phyloP scores from a whole-genome alignment of 441 rosid species.

The Dalechampia spathulata region DNA sequence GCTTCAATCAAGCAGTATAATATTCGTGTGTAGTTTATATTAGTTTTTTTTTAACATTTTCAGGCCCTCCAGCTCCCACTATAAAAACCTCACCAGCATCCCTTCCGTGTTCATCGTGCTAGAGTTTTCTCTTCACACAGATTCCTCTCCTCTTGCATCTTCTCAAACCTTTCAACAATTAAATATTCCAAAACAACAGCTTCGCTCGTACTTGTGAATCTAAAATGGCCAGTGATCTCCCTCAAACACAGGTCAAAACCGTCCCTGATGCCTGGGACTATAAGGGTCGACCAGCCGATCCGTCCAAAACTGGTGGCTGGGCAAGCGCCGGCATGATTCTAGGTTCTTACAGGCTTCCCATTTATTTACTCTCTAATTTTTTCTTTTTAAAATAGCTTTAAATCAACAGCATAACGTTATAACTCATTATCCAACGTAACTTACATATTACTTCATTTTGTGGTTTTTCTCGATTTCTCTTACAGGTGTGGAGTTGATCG shows the following conservation, averaged over 20 bases:
- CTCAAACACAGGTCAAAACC: constrained; percentile 40
- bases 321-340: constrained; percentile 78
- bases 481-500: constrained; percentile 67
- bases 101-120: neutral
- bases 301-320: constrained; percentile 77
- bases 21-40: no score
- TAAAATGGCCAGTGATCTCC: constrained; percentile 22
- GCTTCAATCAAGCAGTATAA: no score
- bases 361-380: neutral
- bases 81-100: neutral
- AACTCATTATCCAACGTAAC: no score
- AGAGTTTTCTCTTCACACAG: neutral
- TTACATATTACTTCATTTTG: no score
- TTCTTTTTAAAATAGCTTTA: neutral
- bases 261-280: constrained; percentile 84
- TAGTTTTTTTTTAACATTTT: neutral
- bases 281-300: constrained; percentile 67
- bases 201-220: neutral
- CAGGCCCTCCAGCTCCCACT: neutral
- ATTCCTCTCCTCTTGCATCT: neutral
- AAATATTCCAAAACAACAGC: no score
- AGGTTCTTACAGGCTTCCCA: constrained; percentile 25
- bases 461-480: no score
- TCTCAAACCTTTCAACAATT: no score
- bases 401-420: neutral